A percentile compares a stretch with the other conserved stretches of the same genome.
Conservation (phyloP, 2,329 filamentous ascomycete genomes). For the Neofusicoccum sp. region DNA sequence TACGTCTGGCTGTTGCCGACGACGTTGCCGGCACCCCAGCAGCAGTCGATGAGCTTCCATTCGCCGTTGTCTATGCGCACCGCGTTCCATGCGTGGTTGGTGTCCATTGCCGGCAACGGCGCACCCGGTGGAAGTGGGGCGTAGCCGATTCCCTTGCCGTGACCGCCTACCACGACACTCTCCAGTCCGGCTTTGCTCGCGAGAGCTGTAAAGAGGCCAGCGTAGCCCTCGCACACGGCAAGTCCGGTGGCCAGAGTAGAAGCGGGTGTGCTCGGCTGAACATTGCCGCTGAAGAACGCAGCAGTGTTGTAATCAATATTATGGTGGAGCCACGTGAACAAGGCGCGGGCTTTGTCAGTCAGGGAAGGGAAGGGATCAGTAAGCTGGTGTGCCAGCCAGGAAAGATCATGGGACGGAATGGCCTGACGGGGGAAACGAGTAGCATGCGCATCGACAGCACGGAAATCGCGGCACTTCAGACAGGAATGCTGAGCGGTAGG, state of each 20-base stretch:
- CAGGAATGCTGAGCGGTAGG: slow-evolving; percentile 49
- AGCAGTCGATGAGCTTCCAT: slow-evolving; percentile 90
- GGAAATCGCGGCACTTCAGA: slow-evolving; percentile 84
- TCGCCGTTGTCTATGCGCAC: slow-evolving; percentile 80
- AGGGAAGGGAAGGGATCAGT: slow-evolving; percentile 75
- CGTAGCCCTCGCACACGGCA: slow-evolving; percentile 91
- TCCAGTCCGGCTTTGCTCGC: slow-evolving; percentile 78
- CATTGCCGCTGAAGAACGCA: slow-evolving; percentile 71
- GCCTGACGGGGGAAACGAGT: slow-evolving; percentile 70
- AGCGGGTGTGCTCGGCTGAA: slow-evolving; percentile 66
- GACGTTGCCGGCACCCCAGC: slow-evolving; percentile 85
- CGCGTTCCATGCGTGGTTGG: slow-evolving; percentile 88
- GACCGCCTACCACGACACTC: slow-evolving; percentile 69
- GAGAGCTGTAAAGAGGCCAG: slow-evolving; percentile 74
- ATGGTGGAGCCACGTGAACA: slow-evolving; percentile 95
- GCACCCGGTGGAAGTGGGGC: slow-evolving; percentile 61
- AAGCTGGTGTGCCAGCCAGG: slow-evolving; percentile 73
- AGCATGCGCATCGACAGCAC: slow-evolving; percentile 73
- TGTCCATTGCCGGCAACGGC: slow-evolving; percentile 60
- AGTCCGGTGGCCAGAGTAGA: slow-evolving; percentile 73
- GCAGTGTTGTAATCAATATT: slow-evolving; percentile 84
- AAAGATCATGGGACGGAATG: slow-evolving; percentile 67
- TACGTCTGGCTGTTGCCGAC: slow-evolving; percentile 57
- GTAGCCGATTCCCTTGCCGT: slow-evolving; percentile 85
- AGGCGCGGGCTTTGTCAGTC: slow-evolving; percentile 87